phyloP scores from a whole-genome alignment of 306 rosid genomes.

The Fragaria vesca region DNA sequence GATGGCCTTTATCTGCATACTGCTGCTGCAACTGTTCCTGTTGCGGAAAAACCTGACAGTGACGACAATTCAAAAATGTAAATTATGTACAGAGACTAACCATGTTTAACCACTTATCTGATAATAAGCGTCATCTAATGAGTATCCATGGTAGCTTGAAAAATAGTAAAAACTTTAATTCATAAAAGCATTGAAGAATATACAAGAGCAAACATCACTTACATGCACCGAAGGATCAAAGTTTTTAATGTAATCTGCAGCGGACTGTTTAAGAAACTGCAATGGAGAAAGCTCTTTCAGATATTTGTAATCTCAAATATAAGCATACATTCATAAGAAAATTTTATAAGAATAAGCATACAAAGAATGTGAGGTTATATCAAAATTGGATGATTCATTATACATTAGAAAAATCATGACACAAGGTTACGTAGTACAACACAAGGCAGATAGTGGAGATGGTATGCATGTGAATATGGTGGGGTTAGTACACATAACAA shows the following conservation, averaged over 20 bases:
- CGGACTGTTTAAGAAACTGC: constrained; percentile 89
- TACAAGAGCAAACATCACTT: constrained; percentile 29
- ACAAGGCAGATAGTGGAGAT: not conserved
- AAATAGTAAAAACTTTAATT: not conserved
- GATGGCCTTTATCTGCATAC: constrained; percentile 53
- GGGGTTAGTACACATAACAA: not conserved
- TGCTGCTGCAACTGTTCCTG: constrained; percentile 77
- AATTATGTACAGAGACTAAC: not conserved
- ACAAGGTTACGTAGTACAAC: not conserved
- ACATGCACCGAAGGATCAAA: constrained; percentile 79
- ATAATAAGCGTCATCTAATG: not conserved
- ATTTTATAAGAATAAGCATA: not conserved
- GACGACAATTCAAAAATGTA: constrained; percentile 26
- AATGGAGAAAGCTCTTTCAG: constrained; percentile 37
- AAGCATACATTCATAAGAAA: not conserved
- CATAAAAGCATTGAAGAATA: not conserved
- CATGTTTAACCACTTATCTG: not conserved
- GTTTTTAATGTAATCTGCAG: constrained; percentile 61
- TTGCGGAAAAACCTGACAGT: constrained; percentile 63
- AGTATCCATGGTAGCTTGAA: not conserved
- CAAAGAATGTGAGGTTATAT: not conserved
- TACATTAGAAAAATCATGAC: not conserved
- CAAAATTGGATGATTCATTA: not conserved
- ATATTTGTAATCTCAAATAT: constrained; percentile 20
- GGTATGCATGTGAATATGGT: not conserved